Conservation (phyloP, 169 alveolate genomes). For the Cryptosporidium meleagridis region DNA sequence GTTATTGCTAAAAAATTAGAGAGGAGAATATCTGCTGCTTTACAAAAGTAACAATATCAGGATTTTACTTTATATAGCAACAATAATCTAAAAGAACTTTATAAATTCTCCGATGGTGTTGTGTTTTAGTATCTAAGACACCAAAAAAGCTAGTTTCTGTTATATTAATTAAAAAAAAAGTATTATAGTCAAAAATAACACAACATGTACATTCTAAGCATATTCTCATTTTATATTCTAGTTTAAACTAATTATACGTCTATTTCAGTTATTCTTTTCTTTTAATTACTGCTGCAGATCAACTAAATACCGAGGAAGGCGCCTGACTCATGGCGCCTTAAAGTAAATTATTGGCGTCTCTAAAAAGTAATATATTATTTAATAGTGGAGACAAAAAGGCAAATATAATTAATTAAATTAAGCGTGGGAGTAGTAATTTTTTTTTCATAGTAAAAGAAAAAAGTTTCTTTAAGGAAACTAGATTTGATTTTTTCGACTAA, state of each 20-base stretch:
- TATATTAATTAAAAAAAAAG: not conserved
- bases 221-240: not conserved
- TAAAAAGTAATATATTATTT: not conserved
- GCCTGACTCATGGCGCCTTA: not conserved
- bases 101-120: not conserved
- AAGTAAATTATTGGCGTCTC: constrained; percentile 35
- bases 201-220: not conserved
- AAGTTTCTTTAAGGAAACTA: constrained; percentile 7
- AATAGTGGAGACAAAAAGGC: constrained; percentile 54
- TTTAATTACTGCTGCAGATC: not conserved
- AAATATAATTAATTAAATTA: not conserved
- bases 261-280: not conserved
- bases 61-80: constrained; percentile 8
- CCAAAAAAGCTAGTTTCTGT: not conserved
- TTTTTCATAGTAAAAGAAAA: not conserved
- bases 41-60: constrained; percentile 21
- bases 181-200: not conserved
- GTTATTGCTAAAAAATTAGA: constrained; percentile 67
- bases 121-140: not conserved
- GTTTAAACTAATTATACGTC: not conserved
- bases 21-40: constrained; percentile 62
- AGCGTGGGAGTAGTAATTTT: not conserved
- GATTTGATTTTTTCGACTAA: constrained; percentile 8
- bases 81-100: not conserved
- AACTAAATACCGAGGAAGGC: not conserved